A percentile compares a stretch with the other conserved stretches of the same genome.
These are phyloP conservation scores for Chaetomiaceae sp. DNA, from an alignment of 2,329 filamentous ascomycete species.

Conservation along the genomic window DNA sequence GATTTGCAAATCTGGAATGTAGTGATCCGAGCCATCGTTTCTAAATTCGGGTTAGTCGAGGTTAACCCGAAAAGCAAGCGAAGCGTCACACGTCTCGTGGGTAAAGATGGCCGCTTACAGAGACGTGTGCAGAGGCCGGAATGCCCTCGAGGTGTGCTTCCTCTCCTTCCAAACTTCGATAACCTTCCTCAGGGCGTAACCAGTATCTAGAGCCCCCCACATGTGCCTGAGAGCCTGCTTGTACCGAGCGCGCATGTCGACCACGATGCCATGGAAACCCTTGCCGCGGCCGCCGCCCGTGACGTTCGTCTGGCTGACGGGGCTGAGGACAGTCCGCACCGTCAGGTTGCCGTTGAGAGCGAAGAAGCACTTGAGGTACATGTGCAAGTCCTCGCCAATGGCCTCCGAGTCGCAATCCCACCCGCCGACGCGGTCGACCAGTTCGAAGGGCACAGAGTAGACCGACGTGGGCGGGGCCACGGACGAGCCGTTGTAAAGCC, in stretches of 20 bases:
- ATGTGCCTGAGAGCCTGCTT: conserved; percentile 69
- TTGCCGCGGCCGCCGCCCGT: conserved; percentile 52
- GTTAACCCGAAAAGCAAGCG: too few species aligned
- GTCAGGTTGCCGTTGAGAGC: conserved; percentile 65
- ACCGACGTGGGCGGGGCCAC: conserved; percentile 69
- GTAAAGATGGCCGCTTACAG: too few species aligned
- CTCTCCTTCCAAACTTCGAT: conserved; percentile 54
- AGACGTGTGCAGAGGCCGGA: conserved; percentile 52
- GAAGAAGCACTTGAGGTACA: conserved; percentile 76
- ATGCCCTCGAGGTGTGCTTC: conserved; percentile 51
- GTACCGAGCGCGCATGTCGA: conserved; percentile 61
- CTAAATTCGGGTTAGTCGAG: conserved; percentile 26
- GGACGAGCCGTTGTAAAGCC: conserved; percentile 57
- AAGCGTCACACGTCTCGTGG: too few species aligned
- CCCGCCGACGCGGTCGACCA: conserved; percentile 64
- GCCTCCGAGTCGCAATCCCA: conserved; percentile 68
- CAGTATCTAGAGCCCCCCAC: conserved; percentile 69
- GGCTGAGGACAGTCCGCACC: conserved; percentile 58
- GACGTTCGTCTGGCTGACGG: conserved; percentile 69
- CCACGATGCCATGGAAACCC: conserved; percentile 48
- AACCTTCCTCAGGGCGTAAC: conserved; percentile 56
- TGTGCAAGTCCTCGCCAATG: conserved; percentile 72
- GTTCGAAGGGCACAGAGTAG: conserved; percentile 62
- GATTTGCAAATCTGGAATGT: conserved; percentile 42
- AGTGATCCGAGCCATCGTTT: conserved; percentile 43